phyloP scores from a whole-genome alignment of 139 green algal genomes.

The Asterochloris sp. region DNA sequence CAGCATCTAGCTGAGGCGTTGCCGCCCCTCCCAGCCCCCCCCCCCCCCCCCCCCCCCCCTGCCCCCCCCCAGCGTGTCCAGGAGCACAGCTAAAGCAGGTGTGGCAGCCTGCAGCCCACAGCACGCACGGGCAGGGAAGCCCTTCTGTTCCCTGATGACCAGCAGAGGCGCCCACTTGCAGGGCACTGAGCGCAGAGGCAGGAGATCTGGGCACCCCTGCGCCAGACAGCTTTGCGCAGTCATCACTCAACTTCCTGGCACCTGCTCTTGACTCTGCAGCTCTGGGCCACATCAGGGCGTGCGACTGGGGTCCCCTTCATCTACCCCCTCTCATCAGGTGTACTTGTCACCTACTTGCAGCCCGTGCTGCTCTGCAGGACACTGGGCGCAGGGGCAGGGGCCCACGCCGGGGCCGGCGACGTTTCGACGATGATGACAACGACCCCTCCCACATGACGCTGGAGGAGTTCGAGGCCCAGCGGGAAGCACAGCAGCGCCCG shows the following conservation, averaged over 20 bases:
- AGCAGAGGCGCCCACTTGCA: no score
- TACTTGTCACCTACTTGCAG: background rate
- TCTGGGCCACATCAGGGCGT: background rate
- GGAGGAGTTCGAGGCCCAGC: slow-evolving; percentile 21
- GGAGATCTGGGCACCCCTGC: background rate
- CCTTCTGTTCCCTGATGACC: no score
- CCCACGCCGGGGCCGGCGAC: slow-evolving; percentile 5
- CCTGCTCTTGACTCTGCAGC: background rate
- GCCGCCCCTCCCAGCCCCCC: no score
- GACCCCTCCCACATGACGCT: slow-evolving; percentile 18
- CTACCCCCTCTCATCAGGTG: no score
- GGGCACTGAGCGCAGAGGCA: no score
- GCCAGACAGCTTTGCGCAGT: background rate
- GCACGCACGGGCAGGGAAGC: no score
- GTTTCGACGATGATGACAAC: slow-evolving; percentile 10
- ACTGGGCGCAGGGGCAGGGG: slow-evolving; percentile 5
- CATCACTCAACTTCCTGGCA: background rate
- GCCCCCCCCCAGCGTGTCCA: no score
- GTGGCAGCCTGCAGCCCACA: no score
- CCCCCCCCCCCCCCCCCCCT: no score
- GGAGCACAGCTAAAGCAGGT: no score
- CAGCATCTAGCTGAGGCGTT: no score
- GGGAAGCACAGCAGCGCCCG: background rate
- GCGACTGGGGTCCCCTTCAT: background rate
- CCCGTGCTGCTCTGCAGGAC: background rate